Percentiles rank a stretch among this genome's conserved stretches.
Evolutionary conservation across 2,329 filamentous ascomycete species (phyloP).

Genomic region (Sporothrix globosa): DNA sequence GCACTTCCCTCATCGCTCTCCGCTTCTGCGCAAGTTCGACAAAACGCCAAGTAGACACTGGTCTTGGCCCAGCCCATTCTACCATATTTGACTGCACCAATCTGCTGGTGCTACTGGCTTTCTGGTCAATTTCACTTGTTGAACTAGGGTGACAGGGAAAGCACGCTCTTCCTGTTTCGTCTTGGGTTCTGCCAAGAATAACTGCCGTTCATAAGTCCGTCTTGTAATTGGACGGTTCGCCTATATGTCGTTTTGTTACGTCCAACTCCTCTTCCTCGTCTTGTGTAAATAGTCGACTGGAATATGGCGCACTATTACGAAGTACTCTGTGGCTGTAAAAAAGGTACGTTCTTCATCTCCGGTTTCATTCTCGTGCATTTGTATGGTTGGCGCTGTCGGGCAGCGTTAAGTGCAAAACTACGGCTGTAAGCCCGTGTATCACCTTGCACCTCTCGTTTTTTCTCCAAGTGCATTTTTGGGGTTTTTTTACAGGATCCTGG

Average conservation of each 20-base stretch:
- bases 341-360: too few species aligned
- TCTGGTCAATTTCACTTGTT: slow-evolving; percentile 11
- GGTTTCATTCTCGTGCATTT: too few species aligned
- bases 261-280: neutral
- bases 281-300: neutral
- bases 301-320: too few species aligned
- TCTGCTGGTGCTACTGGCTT: neutral
- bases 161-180: slow-evolving; percentile 10
- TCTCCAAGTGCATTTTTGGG: neutral
- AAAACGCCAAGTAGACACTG: neutral
- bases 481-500: neutral
- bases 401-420: too few species aligned
- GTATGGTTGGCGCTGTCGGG: too few species aligned
- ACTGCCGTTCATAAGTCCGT: slow-evolving; percentile 4
- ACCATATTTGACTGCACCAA: neutral
- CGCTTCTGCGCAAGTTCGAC: neutral
- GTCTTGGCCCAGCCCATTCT: neutral
- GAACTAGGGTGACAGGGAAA: neutral
- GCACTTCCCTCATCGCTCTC: too few species aligned
- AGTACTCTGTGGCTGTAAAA: too few species aligned
- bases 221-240: neutral
- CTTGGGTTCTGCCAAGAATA: slow-evolving; percentile 7
- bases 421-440: neutral
- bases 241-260: too few species aligned
- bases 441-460: neutral